These are phyloP conservation scores for Exserohilum rostratum DNA, from an alignment of 2,329 filamentous ascomycete genomes.

Conservation along the genomic window DNA sequence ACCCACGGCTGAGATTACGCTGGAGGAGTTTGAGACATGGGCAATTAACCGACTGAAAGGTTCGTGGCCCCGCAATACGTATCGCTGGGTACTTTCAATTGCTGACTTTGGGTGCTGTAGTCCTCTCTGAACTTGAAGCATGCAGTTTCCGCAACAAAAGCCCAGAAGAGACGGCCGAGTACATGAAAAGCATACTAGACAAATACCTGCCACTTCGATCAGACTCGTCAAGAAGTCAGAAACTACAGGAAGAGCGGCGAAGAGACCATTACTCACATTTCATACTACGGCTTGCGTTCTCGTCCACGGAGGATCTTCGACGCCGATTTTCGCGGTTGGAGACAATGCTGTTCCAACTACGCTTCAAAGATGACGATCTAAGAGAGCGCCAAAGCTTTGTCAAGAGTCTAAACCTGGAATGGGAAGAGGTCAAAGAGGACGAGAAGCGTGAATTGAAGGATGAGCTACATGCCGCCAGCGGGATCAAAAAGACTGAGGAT, in stretches of 20 bases:
- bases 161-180: constrained; percentile 77
- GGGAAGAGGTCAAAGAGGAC: constrained; percentile 79
- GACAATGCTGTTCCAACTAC: constrained; percentile 83
- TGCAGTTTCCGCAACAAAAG: constrained; percentile 93
- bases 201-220: constrained; percentile 84
- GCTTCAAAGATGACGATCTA: constrained; percentile 77
- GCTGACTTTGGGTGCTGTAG: constrained; percentile 50
- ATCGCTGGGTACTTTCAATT: accelerated
- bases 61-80: not conserved
- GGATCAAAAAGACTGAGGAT: constrained; percentile 67
- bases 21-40: constrained; percentile 99
- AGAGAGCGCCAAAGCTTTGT: constrained; percentile 79
- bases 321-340: constrained; percentile 86
- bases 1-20: constrained; percentile 90
- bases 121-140: constrained; percentile 87
- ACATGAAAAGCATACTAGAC: constrained; percentile 85
- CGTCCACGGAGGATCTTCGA: constrained; percentile 86
- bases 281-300: constrained; percentile 91
- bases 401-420: constrained; percentile 76
- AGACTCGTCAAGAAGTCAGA: constrained; percentile 68
- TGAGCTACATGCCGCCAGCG: constrained; percentile 62
- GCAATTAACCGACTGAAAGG: constrained; percentile 88
- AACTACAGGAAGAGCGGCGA: constrained; percentile 74
- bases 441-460: constrained; percentile 73
- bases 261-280: constrained; percentile 99